Conservation (phyloP, 106 monocot genomes). For the Ottelia alismoides region DNA sequence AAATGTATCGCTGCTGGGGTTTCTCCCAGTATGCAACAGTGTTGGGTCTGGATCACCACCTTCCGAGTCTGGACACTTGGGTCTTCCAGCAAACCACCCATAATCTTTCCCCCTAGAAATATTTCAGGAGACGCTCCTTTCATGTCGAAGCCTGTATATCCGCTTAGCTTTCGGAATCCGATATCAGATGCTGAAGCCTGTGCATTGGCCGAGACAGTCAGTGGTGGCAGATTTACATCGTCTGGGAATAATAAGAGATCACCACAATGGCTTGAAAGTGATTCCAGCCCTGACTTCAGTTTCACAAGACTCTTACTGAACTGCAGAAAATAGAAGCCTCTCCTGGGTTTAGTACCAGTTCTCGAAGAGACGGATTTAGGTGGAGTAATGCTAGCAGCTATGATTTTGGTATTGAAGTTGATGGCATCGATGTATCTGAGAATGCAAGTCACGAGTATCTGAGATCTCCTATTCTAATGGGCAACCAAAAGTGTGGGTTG, state of each 20-base stretch:
- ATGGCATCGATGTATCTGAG: conserved; percentile 34
- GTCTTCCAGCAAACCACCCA: conserved; percentile 44
- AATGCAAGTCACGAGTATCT: conserved; percentile 20
- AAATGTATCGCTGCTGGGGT: conserved; percentile 19
- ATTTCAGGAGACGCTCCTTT: conserved; percentile 58
- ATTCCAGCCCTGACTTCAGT: conserved; percentile 45
- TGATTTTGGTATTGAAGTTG: conserved; percentile 61
- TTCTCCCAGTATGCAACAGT: conserved; percentile 41
- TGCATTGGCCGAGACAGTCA: conserved; percentile 21
- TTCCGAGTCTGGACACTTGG: conserved; percentile 45
- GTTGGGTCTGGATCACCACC: conserved; percentile 51
- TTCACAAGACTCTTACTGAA: conserved; percentile 38
- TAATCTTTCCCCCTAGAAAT: conserved; percentile 27
- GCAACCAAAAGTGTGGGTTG: conserved; percentile 32
- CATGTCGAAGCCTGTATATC: conserved; percentile 92
- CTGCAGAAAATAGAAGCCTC: conserved; percentile 48
- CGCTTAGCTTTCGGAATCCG: conserved; percentile 61
- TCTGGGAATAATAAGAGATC: conserved; percentile 12
- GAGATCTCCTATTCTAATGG: conserved; percentile 14
- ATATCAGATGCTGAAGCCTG: conserved; percentile 42
- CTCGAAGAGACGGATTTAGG: conserved; percentile 62
- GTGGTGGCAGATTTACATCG: conserved; percentile 19
- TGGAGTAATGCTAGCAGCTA: conserved; percentile 76
- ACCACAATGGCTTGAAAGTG: conserved; percentile 26
- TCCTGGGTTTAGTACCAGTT: conserved; percentile 34